phyloP scores from a whole-genome alignment of 1,139 yeast species.

The Geotrichum histeridarum region DNA sequence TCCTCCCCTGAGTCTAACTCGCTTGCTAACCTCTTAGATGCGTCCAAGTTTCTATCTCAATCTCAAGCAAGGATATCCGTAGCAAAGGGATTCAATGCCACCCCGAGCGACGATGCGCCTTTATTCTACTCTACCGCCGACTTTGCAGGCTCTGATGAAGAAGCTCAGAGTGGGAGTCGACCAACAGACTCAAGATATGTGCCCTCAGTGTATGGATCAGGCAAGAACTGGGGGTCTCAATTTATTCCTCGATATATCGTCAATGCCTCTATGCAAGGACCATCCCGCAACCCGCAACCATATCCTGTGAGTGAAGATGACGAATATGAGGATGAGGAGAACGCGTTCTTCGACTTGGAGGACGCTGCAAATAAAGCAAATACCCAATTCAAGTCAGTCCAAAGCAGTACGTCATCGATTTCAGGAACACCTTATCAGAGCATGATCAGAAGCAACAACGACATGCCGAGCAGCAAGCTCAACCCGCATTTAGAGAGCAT shows the following conservation, averaged over 20 bases:
- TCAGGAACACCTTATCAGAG: conserved; percentile 8
- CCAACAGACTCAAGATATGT: conserved; percentile 2
- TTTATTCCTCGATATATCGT: conserved; percentile 22
- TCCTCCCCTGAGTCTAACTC: not conserved
- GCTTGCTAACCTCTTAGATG: conserved; percentile 31
- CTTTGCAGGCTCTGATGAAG: conserved; percentile 25
- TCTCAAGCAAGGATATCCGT: conserved; percentile 33
- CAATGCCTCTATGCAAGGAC: conserved; percentile 5
- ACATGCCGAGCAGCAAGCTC: not conserved
- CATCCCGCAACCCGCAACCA: not conserved
- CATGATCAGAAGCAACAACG: not conserved
- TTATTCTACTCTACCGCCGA: conserved; percentile 34
- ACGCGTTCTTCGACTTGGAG: conserved; percentile 15
- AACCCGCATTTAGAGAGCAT: conserved; percentile 13
- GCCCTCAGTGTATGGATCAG: conserved; percentile 24
- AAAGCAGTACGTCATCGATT: conserved; percentile 11
- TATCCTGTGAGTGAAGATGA: conserved; percentile 16
- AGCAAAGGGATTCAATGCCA: conserved; percentile 11
- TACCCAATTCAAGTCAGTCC: conserved; percentile 5
- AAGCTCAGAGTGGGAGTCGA: conserved; percentile 16
- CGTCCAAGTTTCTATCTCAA: conserved; percentile 39
- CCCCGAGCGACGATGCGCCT: conserved; percentile 28
- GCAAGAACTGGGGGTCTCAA: conserved; percentile 26
- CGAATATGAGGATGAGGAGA: conserved; percentile 16
- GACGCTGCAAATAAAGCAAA: conserved; percentile 13